Evolutionary conservation across 345 rosid species (phyloP), one percentile per base, ranked within the genome.

Genomic region (Cardamine chenopodiifolia): DNA sequence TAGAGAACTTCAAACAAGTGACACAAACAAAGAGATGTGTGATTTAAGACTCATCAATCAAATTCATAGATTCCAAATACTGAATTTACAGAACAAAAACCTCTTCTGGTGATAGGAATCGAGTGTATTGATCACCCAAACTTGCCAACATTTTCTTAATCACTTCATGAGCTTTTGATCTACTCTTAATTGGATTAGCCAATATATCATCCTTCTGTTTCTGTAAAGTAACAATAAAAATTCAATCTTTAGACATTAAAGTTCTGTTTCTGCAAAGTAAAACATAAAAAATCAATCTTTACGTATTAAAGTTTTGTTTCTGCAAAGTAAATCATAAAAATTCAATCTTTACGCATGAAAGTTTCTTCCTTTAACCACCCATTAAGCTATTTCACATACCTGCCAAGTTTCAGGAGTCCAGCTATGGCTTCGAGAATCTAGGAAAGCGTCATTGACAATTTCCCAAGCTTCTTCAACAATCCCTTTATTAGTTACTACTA

Each of bases 381-480:
- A 75, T 6, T 44, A 74, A 74, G 54, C 67, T 39, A 49, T 18
- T 25, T 0, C 14, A 59, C 73, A 74, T 13, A 49, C 96, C 94
- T 81, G 83, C 97, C 97, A 94, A 8, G 82, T 65, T 47, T 91
- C 78, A 39, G 90, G 83, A 50, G 87, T 81, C 98, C 97, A 94
- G 6, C 81, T 80, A 48, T 62, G 83, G 68, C 86, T 82, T 1
- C 83, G 87, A 42, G 84, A 18, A 2, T 85, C 84, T 5, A 89
- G 86, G 63, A 87, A 94, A 70, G 89, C 84, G 5, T 85, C 96
- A 59, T 90, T 88, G 25, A 91, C 90, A 23, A 94, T 86, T 83
- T 89, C 85, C 98, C 98, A 94, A 71, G 97, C 98, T 82, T 94
- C 97, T 82, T 88, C 88, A 34, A 91, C 95, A 62, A 91, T 82